Conservation (phyloP, 805 yeast genomes). For the Kodamaea fukazawae region DNA sequence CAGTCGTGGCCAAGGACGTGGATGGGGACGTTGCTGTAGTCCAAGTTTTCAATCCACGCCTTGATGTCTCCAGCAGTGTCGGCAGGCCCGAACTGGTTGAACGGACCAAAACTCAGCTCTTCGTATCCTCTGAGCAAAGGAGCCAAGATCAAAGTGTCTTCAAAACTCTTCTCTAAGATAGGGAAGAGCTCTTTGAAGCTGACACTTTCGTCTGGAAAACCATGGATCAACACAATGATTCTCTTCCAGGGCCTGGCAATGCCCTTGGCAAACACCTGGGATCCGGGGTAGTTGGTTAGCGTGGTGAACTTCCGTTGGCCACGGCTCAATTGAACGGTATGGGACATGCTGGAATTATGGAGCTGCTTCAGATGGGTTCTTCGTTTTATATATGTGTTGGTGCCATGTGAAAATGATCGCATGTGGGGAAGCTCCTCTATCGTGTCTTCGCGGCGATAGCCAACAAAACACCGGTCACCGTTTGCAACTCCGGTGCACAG, state of each 20-base stretch:
- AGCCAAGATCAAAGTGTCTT: slow-evolving; percentile 25
- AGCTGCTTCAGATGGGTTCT: no score
- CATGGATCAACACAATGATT: slow-evolving; percentile 12
- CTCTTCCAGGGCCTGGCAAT: slow-evolving; percentile 9
- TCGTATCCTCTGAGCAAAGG: slow-evolving; percentile 42
- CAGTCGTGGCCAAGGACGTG: slow-evolving; percentile 45
- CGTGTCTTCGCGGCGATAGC: no score
- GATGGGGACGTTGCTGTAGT: slow-evolving; percentile 21
- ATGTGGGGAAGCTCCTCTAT: no score
- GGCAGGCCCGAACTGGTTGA: slow-evolving; percentile 22
- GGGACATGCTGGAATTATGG: slow-evolving; percentile 8
- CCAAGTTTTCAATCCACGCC: slow-evolving; percentile 29
- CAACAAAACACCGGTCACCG: no score
- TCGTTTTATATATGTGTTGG: not conserved
- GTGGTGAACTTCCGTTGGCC: slow-evolving; percentile 22
- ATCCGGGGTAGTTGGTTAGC: slow-evolving; percentile 15
- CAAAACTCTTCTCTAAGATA: slow-evolving; percentile 16
- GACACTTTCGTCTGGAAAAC: slow-evolving; percentile 37
- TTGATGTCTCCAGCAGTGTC: slow-evolving; percentile 34
- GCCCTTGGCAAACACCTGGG: slow-evolving; percentile 15
- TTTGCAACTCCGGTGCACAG: no score
- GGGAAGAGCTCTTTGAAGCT: slow-evolving; percentile 26
- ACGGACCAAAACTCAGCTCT: slow-evolving; percentile 24
- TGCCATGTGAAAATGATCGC: no score
- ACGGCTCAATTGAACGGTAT: slow-evolving; percentile 13